phyloP scores from a whole-genome alignment of 2,329 filamentous ascomycete species.

The Epichloe sp. region DNA sequence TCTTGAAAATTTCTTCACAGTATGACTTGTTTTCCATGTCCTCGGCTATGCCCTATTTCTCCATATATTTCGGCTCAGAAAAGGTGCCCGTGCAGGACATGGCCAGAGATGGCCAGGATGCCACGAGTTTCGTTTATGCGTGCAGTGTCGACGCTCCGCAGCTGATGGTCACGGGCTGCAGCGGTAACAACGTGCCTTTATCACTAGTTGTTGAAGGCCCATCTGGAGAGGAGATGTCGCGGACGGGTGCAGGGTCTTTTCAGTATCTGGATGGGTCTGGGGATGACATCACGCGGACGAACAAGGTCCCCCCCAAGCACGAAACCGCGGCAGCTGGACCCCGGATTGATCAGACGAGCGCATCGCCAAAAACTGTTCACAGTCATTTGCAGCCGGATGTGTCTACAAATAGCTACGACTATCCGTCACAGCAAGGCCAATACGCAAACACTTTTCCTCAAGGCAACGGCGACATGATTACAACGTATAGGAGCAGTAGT shows the following conservation, averaged over 20 bases:
- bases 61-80: slow-evolving; percentile 65
- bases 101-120: slow-evolving; percentile 44
- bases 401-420: slow-evolving; percentile 32
- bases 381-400: slow-evolving; percentile 23
- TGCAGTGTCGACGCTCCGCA: slow-evolving; percentile 61
- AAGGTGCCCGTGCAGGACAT: slow-evolving; percentile 50
- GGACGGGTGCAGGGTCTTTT: slow-evolving; percentile 32
- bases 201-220: slow-evolving; percentile 38
- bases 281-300: slow-evolving; percentile 27
- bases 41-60: slow-evolving; percentile 43
- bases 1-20: slow-evolving; percentile 60
- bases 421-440: slow-evolving; percentile 29
- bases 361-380: slow-evolving; percentile 29
- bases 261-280: slow-evolving; percentile 39
- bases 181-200: slow-evolving; percentile 38
- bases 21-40: slow-evolving; percentile 55
- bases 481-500: slow-evolving; percentile 38
- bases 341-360: slow-evolving; percentile 25
- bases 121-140: slow-evolving; percentile 53
- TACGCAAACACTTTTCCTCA: slow-evolving; percentile 27
- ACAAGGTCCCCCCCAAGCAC: slow-evolving; percentile 22
- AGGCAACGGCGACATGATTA: slow-evolving; percentile 39
- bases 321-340: slow-evolving; percentile 23
- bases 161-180: slow-evolving; percentile 36
- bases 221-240: slow-evolving; percentile 39